phyloP scores from a whole-genome alignment of 2,329 filamentous ascomycete genomes.

The Colletotrichum ledebouriae region DNA sequence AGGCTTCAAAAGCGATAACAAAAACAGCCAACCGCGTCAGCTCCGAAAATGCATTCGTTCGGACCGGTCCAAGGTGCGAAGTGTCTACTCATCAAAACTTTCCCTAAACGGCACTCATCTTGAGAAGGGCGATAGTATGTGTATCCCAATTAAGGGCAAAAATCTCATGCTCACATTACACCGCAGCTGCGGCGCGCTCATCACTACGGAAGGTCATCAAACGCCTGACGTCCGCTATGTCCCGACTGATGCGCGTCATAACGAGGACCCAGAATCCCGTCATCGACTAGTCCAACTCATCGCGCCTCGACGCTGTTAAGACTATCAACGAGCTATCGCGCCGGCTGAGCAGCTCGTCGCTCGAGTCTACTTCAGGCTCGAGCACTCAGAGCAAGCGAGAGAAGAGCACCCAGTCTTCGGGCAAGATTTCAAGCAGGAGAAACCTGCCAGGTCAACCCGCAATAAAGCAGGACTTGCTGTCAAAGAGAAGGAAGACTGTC shows the following conservation, averaged over 20 bases:
- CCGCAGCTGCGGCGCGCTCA: constrained; percentile 54
- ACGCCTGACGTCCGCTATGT: constrained; percentile 58
- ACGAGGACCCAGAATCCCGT: constrained; percentile 50
- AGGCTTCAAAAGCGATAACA: constrained; percentile 47
- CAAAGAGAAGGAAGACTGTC: background rate
- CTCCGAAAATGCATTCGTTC: constrained; percentile 55
- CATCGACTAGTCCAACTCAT: constrained; percentile 63
- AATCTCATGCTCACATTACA: constrained; percentile 18
- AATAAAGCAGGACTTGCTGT: no score
- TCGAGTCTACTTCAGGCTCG: constrained; percentile 9
- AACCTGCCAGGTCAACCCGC: background rate
- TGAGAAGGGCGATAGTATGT: constrained; percentile 63
- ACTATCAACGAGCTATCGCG: constrained; percentile 63
- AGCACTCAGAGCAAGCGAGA: constrained; percentile 17
- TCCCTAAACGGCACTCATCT: constrained; percentile 58
- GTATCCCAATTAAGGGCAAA: background rate
- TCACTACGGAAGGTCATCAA: constrained; percentile 57
- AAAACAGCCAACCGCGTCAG: constrained; percentile 41
- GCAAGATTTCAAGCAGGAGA: constrained; percentile 1
- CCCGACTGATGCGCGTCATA: constrained; percentile 54
- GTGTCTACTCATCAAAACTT: constrained; percentile 58
- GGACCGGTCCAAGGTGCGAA: constrained; percentile 57
- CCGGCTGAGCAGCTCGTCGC: constrained; percentile 45
- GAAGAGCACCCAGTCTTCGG: background rate
- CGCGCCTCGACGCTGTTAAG: constrained; percentile 61